A percentile compares a stretch with the other conserved stretches of the same genome.
These are phyloP conservation scores for Solanum hybrid DNA, from an alignment of 305 asterid genomes.

Conservation along the genomic window DNA sequence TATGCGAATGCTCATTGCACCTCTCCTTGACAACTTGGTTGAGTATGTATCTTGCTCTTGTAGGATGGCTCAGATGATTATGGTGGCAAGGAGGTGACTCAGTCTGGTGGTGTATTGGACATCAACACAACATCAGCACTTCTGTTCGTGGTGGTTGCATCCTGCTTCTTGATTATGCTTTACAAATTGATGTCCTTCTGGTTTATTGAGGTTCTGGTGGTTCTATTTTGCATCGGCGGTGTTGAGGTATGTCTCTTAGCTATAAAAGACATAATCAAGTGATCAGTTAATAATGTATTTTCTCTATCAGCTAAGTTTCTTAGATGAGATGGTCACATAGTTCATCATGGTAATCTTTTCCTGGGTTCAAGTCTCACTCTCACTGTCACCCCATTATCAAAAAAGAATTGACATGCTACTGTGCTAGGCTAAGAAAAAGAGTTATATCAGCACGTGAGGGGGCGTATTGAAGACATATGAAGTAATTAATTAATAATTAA, in stretches of 20 bases:
- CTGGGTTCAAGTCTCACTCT: not conserved
- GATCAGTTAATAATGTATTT: not conserved
- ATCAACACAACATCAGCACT: conserved; percentile 50
- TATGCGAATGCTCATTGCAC: not conserved
- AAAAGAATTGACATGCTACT: not conserved
- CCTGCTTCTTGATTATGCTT: conserved; percentile 66
- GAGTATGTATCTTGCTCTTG: not conserved
- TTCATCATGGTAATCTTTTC: not conserved
- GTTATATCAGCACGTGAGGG: not conserved
- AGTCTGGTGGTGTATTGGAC: conserved; percentile 48
- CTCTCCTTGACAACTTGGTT: conserved; percentile 2
- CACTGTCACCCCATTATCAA: not conserved
- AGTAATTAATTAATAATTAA: not conserved
- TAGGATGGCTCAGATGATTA: conserved; percentile 80
- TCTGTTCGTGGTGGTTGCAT: conserved; percentile 56
- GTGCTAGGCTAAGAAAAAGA: not conserved
- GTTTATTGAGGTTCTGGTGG: conserved; percentile 72
- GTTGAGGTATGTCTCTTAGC: conserved; percentile 41
- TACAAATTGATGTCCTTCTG: conserved; percentile 63
- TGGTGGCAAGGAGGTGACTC: conserved; percentile 23
- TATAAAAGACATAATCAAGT: not conserved
- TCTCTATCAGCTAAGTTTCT: not conserved
- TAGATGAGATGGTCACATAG: not conserved
- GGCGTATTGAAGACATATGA: not conserved
- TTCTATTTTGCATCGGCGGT: conserved; percentile 68